Conservation (phyloP, 345 rosid species). For the Anacardium occidentale region DNA sequence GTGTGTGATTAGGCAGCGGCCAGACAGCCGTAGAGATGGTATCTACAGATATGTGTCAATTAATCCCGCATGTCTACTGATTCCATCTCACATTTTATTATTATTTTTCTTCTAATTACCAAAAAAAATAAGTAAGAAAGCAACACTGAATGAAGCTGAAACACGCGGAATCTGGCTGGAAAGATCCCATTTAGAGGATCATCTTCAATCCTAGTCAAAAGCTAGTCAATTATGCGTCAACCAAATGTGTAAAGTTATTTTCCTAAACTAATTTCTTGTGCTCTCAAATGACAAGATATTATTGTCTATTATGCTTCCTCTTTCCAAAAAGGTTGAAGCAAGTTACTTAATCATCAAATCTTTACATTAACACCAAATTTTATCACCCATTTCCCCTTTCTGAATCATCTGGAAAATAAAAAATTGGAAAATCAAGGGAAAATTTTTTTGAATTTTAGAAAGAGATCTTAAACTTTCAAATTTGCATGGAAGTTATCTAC, state of each 20-base stretch:
- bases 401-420: too few relatives aligned
- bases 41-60: slow-evolving; percentile 48
- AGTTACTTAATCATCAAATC: neutral
- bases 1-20: slow-evolving; percentile 44
- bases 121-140: too few relatives aligned
- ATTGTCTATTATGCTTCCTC: too few relatives aligned
- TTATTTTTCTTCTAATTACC: too few relatives aligned
- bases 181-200: slow-evolving; percentile 22
- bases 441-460: neutral
- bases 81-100: slow-evolving; percentile 54
- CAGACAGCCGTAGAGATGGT: slow-evolving; percentile 68
- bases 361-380: neutral
- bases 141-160: slow-evolving; percentile 2
- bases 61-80: slow-evolving; percentile 47
- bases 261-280: neutral
- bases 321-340: too few relatives aligned
- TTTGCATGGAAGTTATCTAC: too few relatives aligned
- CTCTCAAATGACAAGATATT: too few relatives aligned
- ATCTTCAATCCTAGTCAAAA: slow-evolving; percentile 3
- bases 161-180: slow-evolving; percentile 28
- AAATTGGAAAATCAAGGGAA: too few relatives aligned
- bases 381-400: too few relatives aligned
- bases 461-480: neutral
- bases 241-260: slow-evolving; percentile 7
- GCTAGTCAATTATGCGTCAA: slow-evolving; percentile 15